Evolutionary conservation across 768 basidiomycete genomes (phyloP), one percentile per base, ranked within the genome.

Genomic region (Chiua virens): DNA sequence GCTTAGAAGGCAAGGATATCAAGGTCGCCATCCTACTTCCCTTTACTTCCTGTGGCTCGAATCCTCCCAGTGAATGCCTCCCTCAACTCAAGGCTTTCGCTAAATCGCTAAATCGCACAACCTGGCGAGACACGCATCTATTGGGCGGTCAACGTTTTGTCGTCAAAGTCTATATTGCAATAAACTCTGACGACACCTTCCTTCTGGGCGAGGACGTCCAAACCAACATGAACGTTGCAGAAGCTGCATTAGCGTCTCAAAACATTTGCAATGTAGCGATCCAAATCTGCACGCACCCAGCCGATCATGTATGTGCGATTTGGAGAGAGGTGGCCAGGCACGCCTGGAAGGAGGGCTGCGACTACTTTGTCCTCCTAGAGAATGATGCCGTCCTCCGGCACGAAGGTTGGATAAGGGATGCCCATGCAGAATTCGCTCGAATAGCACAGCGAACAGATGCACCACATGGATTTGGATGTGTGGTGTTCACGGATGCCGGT

Each of bases 21-120:
- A 72, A 64, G 7, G 80, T 82, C 56, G 83, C 77, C 2, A 70
- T 83, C 37, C 69, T 84, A 3, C 74, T 85, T 8, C 83, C 83
- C 3, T 73, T 85, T 56, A 83, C 82, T 1, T 83, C 82, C 8
- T 71, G 77, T 1, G 76, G 78, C 5, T 61, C 63, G 0, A 27
- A 52, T 2, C 52, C 63, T 6, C 73, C 73, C 0, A 50, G 55
- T 1, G 59, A 70, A 34, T 82, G 81, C 49, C 65, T 82, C 7
- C 53, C 60, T 5, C 68, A 75, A 34, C 74, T 85, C 6, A 22
- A 46, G 4, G 37, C 11, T 0, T 84, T 84, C 56, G 73, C 76
- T 0, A 48, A 57, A 18, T 80, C 79, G 4, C 64, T 83, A 14
- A 32, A 59, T 5, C 58, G 60, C 13, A 82, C 83, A 3, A 82